Evolutionary conservation across 2,329 filamentous ascomycete genomes (phyloP), one percentile per base, ranked within the genome.

Genomic region (Fusarium sp.): DNA sequence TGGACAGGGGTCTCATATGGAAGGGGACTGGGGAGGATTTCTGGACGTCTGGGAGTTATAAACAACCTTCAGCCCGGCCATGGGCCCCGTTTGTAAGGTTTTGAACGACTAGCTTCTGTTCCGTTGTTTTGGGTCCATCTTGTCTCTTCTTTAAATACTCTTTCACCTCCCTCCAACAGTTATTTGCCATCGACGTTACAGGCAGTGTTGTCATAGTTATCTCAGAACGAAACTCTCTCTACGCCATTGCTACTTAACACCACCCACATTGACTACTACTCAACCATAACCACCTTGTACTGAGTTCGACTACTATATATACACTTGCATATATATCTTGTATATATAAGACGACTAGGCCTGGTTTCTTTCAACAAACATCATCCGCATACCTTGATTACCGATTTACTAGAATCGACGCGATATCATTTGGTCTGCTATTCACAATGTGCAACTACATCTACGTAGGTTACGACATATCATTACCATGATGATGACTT

Each of bases 361-460:
- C 35, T 37, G 22, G 41, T 39, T 20, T 44, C 20, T 41, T 45
- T 47, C 35, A 35, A 30, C 32, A 22, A 25, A 14, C 27, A 19
- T 50, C 25, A 44, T 39, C 32, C n/a, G 32, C 27, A 30, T n/a
- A 47, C 11, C 47, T 41, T 35, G 35, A 11, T 37, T 41, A 35
- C 13, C 47, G 50, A 19, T 59, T 66, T 51, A 23, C 25, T 50
- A 56, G 54, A 41, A 23, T 50, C 56, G 57, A 53, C 22, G 41
- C 27, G 19, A 13, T 22, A 37, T 37, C 17, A 37, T 39, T 47
- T 53, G 43, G 30, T 55, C 44, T 37, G 19, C 25, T 44, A 47
- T 58, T 50, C 68, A 79, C 60, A 65, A 84, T 84, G 83, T 84
- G 82, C 77, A 83, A 84, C 75, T 84, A 83, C 73, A 84, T 83